A percentile compares a stretch with the other conserved stretches of the same genome.
phyloP scores from a whole-genome alignment of 2,329 filamentous ascomycete species.

The Aureobasidium sp. region DNA sequence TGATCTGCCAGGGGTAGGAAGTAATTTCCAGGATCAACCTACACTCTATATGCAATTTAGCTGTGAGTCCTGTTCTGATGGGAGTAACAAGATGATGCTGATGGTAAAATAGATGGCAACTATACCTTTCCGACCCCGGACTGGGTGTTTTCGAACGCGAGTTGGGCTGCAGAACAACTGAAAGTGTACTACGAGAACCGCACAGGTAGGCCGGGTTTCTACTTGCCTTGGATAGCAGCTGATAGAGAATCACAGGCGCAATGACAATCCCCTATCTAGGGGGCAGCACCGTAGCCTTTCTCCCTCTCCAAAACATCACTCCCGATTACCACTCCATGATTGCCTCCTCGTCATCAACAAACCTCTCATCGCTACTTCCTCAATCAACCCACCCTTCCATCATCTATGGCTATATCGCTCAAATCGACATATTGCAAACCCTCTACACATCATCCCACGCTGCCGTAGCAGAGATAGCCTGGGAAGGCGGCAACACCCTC shows the following conservation, averaged over 20 bases:
- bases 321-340: slow-evolving; percentile 8
- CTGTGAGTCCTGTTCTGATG: background rate
- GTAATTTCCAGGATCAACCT: slow-evolving; percentile 26
- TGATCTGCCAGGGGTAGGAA: slow-evolving; percentile 25
- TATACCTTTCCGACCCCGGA: slow-evolving; percentile 19
- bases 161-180: slow-evolving; percentile 3
- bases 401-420: slow-evolving; percentile 36
- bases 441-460: slow-evolving; percentile 29
- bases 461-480: slow-evolving; percentile 40
- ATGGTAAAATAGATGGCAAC: slow-evolving; percentile 16
- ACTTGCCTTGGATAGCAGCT: background rate
- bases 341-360: slow-evolving; percentile 10
- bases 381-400: slow-evolving; percentile 31
- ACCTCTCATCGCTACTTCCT: slow-evolving; percentile 16
- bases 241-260: slow-evolving; percentile 14
- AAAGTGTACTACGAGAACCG: background rate
- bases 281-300: slow-evolving; percentile 18
- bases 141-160: slow-evolving; percentile 23
- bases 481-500: slow-evolving; percentile 22
- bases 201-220: slow-evolving; percentile 16
- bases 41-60: slow-evolving; percentile 2
- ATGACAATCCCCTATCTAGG: slow-evolving; percentile 26
- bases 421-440: slow-evolving; percentile 41
- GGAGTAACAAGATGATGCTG: background rate
- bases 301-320: slow-evolving; percentile 15